Evolutionary conservation across 306 rosid genomes (phyloP).

Genomic region (Mimosa pudica): DNA sequence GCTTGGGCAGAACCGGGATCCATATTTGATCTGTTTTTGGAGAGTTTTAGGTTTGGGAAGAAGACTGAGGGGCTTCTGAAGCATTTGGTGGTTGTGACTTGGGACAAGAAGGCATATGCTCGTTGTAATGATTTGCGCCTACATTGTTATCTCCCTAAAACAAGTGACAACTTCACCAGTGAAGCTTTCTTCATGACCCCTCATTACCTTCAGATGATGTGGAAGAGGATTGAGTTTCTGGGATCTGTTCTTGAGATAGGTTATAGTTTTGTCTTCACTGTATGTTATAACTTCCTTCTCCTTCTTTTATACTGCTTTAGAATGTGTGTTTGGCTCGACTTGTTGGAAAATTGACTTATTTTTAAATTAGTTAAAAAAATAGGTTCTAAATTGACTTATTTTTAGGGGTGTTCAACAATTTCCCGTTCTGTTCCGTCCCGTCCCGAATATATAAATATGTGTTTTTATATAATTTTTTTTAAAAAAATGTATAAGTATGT

Average conservation of each 20-base stretch:
- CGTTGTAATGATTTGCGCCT: slow-evolving; percentile 68
- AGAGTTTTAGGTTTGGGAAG: slow-evolving; percentile 69
- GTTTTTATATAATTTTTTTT: no score
- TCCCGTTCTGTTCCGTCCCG: no score
- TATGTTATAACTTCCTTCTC: slow-evolving; percentile 26
- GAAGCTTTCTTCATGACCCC: slow-evolving; percentile 86
- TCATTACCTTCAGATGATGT: slow-evolving; percentile 75
- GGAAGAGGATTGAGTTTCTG: slow-evolving; percentile 73
- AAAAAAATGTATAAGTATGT: no score
- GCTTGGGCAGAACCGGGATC: slow-evolving; percentile 96
- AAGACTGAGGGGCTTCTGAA: slow-evolving; percentile 55
- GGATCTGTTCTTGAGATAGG: slow-evolving; percentile 64
- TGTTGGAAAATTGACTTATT: no score
- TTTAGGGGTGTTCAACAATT: no score
- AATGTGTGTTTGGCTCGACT: no score
- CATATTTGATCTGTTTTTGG: slow-evolving; percentile 71
- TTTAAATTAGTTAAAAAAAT: no score
- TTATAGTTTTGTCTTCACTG: slow-evolving; percentile 84
- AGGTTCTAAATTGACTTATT: no score
- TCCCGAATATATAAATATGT: no score
- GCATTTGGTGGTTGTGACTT: slow-evolving; percentile 69
- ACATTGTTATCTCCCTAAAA: slow-evolving; percentile 59
- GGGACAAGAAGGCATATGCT: slow-evolving; percentile 68
- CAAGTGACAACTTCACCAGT: slow-evolving; percentile 56
- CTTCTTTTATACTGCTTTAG: not conserved